Conservation (phyloP, 345 rosid species). For the Physaria fendleri region DNA sequence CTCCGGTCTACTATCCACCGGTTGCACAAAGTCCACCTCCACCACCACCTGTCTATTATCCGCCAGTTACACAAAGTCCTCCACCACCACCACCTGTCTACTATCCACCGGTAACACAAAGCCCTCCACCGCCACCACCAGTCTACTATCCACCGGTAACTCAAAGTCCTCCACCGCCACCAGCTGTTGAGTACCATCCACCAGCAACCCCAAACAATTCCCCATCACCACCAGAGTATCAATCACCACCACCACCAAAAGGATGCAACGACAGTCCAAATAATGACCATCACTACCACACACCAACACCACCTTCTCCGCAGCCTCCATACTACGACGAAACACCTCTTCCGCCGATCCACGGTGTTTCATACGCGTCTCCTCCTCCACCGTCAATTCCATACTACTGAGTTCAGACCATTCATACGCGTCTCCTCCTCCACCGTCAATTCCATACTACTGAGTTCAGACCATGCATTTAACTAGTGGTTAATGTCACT, state of each 20-base stretch:
- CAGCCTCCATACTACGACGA: slow-evolving; percentile 16
- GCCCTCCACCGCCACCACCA: slow-evolving; percentile 2
- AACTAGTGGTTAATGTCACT: slow-evolving; percentile 13
- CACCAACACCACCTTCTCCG: slow-evolving; percentile 22
- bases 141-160: slow-evolving; percentile 20
- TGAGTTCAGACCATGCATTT: slow-evolving; percentile 17
- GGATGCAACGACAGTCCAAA: slow-evolving; percentile 25
- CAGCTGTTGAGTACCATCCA: slow-evolving; percentile 17
- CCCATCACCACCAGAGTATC: slow-evolving; percentile 15
- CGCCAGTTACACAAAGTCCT: background rate
- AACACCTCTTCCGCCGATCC: slow-evolving; percentile 30
- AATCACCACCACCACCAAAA: slow-evolving; percentile 24
- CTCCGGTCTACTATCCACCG: slow-evolving; percentile 1
- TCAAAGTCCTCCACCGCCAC: slow-evolving; percentile 17
- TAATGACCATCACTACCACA: slow-evolving; percentile 25
- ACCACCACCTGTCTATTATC: slow-evolving; percentile 19
- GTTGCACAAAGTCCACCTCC: slow-evolving; percentile 14
- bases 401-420: slow-evolving; percentile 23
- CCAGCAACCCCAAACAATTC: slow-evolving; percentile 9
- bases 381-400: slow-evolving; percentile 35
- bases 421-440: slow-evolving; percentile 29
- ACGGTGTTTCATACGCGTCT: slow-evolving; percentile 27
- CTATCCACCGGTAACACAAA: background rate
- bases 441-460: slow-evolving; percentile 33
- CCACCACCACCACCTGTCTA: slow-evolving; percentile 20